phyloP scores from a whole-genome alignment of 208 protist genomes.

The Crithidia mellificae region DNA sequence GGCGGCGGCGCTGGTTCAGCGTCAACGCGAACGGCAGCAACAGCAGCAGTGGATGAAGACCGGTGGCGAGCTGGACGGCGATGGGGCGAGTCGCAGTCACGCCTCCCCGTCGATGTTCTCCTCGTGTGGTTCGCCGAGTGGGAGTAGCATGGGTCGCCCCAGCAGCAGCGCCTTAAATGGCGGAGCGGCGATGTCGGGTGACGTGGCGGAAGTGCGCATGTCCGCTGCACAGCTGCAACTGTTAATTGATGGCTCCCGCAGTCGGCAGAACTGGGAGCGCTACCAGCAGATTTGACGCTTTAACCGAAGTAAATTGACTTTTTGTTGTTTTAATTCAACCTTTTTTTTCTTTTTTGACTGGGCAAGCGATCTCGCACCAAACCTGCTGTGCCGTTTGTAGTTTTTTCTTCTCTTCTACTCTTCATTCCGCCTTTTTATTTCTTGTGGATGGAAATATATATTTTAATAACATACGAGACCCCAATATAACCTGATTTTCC shows the following conservation, averaged over 20 bases:
- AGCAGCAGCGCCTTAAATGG: no score
- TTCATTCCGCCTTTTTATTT: background rate
- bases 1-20: conserved; percentile 21
- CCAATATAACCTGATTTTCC: no score
- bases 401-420: background rate
- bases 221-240: conserved; percentile 29
- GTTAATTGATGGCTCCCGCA: conserved; percentile 22
- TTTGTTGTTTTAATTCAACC: background rate
- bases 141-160: conserved; percentile 20
- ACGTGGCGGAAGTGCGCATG: conserved; percentile 27
- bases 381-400: background rate
- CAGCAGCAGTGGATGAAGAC: conserved; percentile 13
- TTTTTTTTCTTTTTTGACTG: no score
- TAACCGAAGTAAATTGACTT: background rate
- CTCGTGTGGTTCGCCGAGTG: conserved; percentile 9
- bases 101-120: conserved; percentile 19
- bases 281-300: conserved; percentile 1
- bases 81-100: background rate
- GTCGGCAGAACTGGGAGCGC: conserved; percentile 17
- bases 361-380: no score
- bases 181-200: background rate
- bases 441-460: no score
- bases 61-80: background rate
- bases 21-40: conserved; percentile 8
- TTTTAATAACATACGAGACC: no score